These are phyloP conservation scores for Aspergillus sp. DNA, from an alignment of 2,329 filamentous ascomycete genomes.

Conservation along the genomic window DNA sequence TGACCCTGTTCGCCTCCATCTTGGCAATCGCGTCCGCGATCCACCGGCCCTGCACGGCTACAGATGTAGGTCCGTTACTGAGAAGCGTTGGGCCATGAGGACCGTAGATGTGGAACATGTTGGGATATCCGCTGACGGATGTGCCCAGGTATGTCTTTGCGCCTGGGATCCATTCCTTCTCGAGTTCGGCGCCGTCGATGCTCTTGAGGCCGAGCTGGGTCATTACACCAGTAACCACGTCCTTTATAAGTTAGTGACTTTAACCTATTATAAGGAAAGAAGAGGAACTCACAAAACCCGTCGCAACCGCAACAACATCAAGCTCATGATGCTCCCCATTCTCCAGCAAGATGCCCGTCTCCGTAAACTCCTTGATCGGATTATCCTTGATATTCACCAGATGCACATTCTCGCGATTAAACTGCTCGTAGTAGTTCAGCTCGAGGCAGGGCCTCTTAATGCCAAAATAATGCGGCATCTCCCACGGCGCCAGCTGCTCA, in stretches of 20 bases:
- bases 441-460: slow-evolving; percentile 54
- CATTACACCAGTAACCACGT: slow-evolving; percentile 44
- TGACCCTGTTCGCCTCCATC: slow-evolving; percentile 48
- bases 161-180: slow-evolving; percentile 39
- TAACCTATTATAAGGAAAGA: neutral
- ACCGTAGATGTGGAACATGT: slow-evolving; percentile 57
- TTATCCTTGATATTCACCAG: slow-evolving; percentile 19
- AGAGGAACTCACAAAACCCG: slow-evolving; percentile 35
- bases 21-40: slow-evolving; percentile 43
- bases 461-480: slow-evolving; percentile 58
- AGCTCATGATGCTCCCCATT: slow-evolving; percentile 41
- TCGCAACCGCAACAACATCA: slow-evolving; percentile 47
- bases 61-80: slow-evolving; percentile 56
- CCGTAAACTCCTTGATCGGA: slow-evolving; percentile 9
- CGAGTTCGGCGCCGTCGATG: slow-evolving; percentile 30
- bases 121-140: slow-evolving; percentile 47
- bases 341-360: slow-evolving; percentile 39
- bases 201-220: slow-evolving; percentile 41
- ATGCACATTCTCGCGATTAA: slow-evolving; percentile 48
- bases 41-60: slow-evolving; percentile 55
- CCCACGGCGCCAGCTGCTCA: slow-evolving; percentile 54
- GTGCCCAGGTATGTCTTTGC: slow-evolving; percentile 46
- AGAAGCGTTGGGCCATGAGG: slow-evolving; percentile 58
- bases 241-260: slow-evolving; percentile 11
- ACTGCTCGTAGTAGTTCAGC: slow-evolving; percentile 52